Evolutionary conservation across 2,329 filamentous ascomycete species (phyloP).

Genomic region (Diaporthe velutina): DNA sequence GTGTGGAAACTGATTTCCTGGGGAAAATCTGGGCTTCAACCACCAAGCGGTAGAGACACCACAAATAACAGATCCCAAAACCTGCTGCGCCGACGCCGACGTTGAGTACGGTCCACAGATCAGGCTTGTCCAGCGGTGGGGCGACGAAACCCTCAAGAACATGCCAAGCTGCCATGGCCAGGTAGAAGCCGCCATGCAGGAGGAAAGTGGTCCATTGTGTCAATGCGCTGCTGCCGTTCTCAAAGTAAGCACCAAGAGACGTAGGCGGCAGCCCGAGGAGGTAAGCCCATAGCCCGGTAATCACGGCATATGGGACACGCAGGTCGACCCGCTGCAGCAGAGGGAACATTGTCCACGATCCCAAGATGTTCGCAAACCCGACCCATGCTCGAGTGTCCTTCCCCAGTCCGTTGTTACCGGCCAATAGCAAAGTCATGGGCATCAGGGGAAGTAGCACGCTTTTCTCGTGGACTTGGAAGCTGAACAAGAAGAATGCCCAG

Average conservation of each 20-base stretch:
- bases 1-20: constrained; percentile 44
- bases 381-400: constrained; percentile 88
- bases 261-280: constrained; percentile 88
- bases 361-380: constrained; percentile 93
- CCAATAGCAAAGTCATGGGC: constrained; percentile 91
- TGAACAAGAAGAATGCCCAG: constrained; percentile 98
- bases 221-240: constrained; percentile 59
- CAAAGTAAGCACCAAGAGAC: constrained; percentile 76
- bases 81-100: constrained; percentile 87
- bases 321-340: constrained; percentile 88
- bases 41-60: constrained; percentile 83
- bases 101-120: constrained; percentile 94
- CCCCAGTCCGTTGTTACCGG: constrained; percentile 77
- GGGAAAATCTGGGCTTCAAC: constrained; percentile 68
- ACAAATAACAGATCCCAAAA: constrained; percentile 89
- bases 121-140: constrained; percentile 83
- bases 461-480: constrained; percentile 99
- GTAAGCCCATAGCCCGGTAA: constrained; percentile 92
- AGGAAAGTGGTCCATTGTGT: constrained; percentile 72
- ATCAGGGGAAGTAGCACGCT: constrained; percentile 92
- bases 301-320: constrained; percentile 84
- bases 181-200: constrained; percentile 82
- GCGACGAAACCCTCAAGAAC: constrained; percentile 75
- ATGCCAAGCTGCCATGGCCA: constrained; percentile 86
- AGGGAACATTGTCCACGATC: constrained; percentile 94